Evolutionary conservation across 345 rosid species (phyloP), one percentile per base, ranked within the genome.

Genomic region (Camelina sativa): DNA sequence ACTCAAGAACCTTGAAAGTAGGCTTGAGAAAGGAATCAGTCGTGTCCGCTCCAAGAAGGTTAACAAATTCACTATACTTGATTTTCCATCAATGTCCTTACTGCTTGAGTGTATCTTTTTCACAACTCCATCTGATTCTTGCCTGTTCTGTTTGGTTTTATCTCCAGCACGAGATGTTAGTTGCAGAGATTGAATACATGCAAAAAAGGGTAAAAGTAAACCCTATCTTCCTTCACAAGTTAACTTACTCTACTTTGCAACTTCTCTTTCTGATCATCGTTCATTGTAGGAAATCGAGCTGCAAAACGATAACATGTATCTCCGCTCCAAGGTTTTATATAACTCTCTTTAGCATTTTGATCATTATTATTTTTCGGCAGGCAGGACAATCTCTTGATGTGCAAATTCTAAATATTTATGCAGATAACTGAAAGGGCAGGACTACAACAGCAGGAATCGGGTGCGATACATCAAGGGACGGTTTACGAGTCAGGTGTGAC

Each of bases 31-130:
- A 85, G 95, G 97, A 15, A 86, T 94, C 68, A 75, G 84, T 67
- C 86, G 97, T 72, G 85, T 94, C 61, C 82, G 98, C 34, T 85
- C 97, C 41, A 94, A 92, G 76, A 94, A 92, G 96, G 98, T 91
- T 91, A 20, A 20, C 0, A 4, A 46, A 6, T 23, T 2, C 41
- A 25, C 38, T 65, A 20, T 6, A 37, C 3, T 8, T 32, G 35
- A 32, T 32, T 11, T 67, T 32, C 47, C 44, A 54, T 46, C 20
- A 46, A 32, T 61, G 4, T 9, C 19, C 5, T 35, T 23, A 25
- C 0, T 41, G 22, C 23, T 57, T 71, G 0, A 11, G 8, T 15
- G 37, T n/a, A 37, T 64, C 2, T 25, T 2, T 35, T 46, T 43
- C 20, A 9, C 1, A 8, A 37, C 37, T 34, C 63, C 17, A 20